Evolutionary conservation across 2,329 filamentous ascomycete species (phyloP).

Genomic region (Gnomoniopsis smithogilvyi): DNA sequence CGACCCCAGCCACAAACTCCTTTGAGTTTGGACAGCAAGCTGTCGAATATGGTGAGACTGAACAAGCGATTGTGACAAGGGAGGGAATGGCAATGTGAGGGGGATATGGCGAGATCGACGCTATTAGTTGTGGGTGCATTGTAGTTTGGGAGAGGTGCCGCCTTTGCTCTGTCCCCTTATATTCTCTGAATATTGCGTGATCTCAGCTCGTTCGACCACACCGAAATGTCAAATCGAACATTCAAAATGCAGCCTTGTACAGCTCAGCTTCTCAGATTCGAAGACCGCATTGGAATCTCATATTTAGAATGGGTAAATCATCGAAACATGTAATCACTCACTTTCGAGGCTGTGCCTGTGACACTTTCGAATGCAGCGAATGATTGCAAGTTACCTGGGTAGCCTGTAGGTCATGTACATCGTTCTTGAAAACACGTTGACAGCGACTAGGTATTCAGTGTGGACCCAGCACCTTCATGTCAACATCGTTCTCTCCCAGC

Average conservation of each 20-base stretch:
- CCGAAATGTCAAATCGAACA: too few relatives aligned
- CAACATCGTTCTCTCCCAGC: conserved; percentile 22
- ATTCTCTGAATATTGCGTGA: conserved; percentile 3
- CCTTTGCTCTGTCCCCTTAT: neutral
- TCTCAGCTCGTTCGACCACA: neutral
- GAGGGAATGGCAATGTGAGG: conserved; percentile 9
- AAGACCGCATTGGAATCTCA: too few relatives aligned
- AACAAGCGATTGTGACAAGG: neutral
- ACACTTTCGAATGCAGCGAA: too few relatives aligned
- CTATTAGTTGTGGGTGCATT: conserved; percentile 1
- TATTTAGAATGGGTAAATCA: too few relatives aligned
- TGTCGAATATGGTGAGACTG: neutral
- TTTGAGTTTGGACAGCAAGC: too few relatives aligned
- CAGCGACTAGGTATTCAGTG: too few relatives aligned
- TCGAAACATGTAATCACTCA: too few relatives aligned
- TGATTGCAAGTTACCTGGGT: too few relatives aligned
- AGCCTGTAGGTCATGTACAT: too few relatives aligned
- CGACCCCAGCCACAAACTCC: neutral
- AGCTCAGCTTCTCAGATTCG: too few relatives aligned
- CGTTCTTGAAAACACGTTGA: neutral
- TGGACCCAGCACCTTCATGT: conserved; percentile 20
- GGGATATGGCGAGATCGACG: conserved; percentile 15
- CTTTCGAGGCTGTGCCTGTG: too few relatives aligned
- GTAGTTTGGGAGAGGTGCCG: neutral
- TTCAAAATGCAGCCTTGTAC: too few relatives aligned